Evolutionary conservation across 768 basidiomycete genomes (phyloP), one percentile per base, ranked within the genome.

Genomic region (Lactifluus rugatus): DNA sequence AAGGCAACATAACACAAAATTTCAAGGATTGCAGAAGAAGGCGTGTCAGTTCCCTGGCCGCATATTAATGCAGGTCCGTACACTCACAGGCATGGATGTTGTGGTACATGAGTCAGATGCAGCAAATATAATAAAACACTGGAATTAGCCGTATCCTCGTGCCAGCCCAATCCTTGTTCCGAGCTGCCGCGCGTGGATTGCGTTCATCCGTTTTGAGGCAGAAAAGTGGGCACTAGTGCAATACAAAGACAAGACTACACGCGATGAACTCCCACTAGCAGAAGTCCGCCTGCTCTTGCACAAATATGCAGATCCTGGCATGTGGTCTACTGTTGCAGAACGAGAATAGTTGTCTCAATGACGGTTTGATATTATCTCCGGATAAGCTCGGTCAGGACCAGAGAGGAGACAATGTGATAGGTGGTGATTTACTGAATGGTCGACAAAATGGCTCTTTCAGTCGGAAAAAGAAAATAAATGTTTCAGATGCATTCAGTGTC

Each of bases 371-470:
- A 34, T 47, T 10, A 48, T 37, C 26, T 47, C 23, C 48, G 54
- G 17, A 34, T 52, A 56, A 28, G 41, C 56, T 44, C 17, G 62
- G 47, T 46, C 69, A 55, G 34, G 58, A 26, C 1, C 48, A 11
- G 48, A 31, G 28, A 42, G 34, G 14, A 32, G 81, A 60, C 93
- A 97, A 68, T 93, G 93, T 75, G 94, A 78, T 42, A 93, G 78
- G n/a, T 89, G 83, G 23, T 93, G 83, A 71, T 94, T n/a, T 94
- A 52, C 94, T 94, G 68, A 93, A 95, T n/a, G 94, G 93, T 67
- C 89, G 83, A 72, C 94, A 97, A 71, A 88, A 95, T 2, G 93
- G 93, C 74, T 93, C 82, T 65, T 84, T 75, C 36, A 89, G 74
- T 92, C 94, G 62, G 36, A 54, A 57, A 32, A 19, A 39, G 61